Percentiles rank a stretch among this genome's conserved stretches.
Conservation (phyloP, 208 protist species). For the Trypanosoma platydactyli region DNA sequence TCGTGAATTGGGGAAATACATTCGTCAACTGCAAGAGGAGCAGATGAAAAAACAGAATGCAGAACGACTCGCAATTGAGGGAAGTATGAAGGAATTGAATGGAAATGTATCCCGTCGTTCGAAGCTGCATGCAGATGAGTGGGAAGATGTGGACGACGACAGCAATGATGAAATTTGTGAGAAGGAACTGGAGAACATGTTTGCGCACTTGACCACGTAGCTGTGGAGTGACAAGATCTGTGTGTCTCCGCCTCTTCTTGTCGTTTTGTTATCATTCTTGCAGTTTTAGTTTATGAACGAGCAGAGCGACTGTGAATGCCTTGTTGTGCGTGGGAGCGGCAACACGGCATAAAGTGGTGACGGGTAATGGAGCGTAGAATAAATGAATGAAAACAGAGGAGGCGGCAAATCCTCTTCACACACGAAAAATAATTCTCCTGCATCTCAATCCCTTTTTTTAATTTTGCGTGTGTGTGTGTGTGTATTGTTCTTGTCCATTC, state of each 20-base stretch:
- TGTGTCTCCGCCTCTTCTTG: background rate
- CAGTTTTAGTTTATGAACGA: background rate
- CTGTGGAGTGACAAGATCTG: background rate
- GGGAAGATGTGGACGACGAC: constrained; percentile 39
- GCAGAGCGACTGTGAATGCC: background rate
- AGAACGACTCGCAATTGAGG: constrained; percentile 64
- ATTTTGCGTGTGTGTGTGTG: too few relatives aligned
- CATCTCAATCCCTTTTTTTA: too few relatives aligned
- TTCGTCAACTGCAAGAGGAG: constrained; percentile 78
- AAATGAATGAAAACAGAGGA: background rate
- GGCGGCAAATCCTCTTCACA: background rate
- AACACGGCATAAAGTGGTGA: too few relatives aligned
- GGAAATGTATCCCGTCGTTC: too few relatives aligned
- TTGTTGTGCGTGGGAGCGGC: background rate
- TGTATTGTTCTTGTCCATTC: too few relatives aligned
- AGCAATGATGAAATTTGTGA: constrained; percentile 34
- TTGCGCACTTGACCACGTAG: constrained; percentile 80
- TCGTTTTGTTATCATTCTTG: background rate
- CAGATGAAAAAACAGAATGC: constrained; percentile 72
- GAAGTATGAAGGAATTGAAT: constrained; percentile 49
- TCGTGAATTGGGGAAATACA: constrained; percentile 89
- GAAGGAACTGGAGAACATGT: constrained; percentile 80
- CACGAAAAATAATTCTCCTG: too few relatives aligned
- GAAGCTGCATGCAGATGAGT: constrained; percentile 40
- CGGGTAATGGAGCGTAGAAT: too few relatives aligned